Base-by-base conservation (phyloP, 2,329 filamentous ascomycete species). In the Apiospora pterosperma region DNA sequence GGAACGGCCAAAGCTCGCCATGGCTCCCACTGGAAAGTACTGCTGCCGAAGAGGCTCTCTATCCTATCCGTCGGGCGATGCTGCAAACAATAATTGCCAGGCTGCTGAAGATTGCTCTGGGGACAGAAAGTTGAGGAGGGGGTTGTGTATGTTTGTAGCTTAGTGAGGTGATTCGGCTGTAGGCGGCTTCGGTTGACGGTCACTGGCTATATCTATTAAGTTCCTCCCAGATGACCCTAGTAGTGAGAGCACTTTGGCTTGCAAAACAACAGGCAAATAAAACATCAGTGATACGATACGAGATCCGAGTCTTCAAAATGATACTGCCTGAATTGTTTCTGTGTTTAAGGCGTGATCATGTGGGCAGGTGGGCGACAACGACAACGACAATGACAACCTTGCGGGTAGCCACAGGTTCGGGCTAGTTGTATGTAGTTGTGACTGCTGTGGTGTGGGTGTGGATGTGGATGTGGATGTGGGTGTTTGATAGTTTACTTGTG, bases 1-100 rank as follows among this genome's bases (percentile, higher is more conserved):
- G 14, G 83, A 83, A 68, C 82, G 80, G 58, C 80, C 77, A 65
- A 84, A 75, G 72, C 76, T 80, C 65, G 82, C 78, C 83, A 86
- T 85, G 62, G 28, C 39, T 31, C 21, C 2, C 39, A 36, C 28
- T 36, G 8, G 28, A 36, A n/a, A 19, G 16, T 34, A 34, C 28
- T 4, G 44, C 19, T 34, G 48, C 28, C 19, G 19, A n/a, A 7
- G 48, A 25, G 21, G 12, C 16, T 55, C 48, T 34, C 25, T 55
- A 28, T 10, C 34, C 28, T 55, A 34, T 11, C 16, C 34, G 14
- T 55, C 4, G 5, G 44, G 48, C 34, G 44, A 21, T 34, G 28
- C 14, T 34, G 48, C 48, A n/a, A 34, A 34, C 25, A 34, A 19
- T n/a, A 16, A 34, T 8, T 10, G 48, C 34, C 28, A 55, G 34